A percentile compares a stretch with the other conserved stretches of the same genome.
These are phyloP conservation scores for Erodium moschatum DNA, from an alignment of 441 rosid species.

Conservation along the genomic window DNA sequence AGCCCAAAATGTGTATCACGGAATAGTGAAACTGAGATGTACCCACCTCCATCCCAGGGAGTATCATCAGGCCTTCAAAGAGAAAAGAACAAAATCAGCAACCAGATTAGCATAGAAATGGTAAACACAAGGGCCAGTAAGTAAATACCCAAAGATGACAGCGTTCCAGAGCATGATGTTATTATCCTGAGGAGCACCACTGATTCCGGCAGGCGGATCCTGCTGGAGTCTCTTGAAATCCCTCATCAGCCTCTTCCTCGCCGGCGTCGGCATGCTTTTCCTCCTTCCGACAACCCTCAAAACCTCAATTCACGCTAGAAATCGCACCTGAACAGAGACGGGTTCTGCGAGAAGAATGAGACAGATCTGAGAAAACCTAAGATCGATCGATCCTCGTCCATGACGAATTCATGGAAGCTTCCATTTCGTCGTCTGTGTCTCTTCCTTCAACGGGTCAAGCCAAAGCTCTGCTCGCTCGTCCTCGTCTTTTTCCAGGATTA, in stretches of 20 bases:
- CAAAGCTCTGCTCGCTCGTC: neutral
- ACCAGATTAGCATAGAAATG: slow-evolving; percentile 4
- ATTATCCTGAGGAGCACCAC: too few species aligned
- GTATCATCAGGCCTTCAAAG: slow-evolving; percentile 62
- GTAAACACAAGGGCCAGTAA: neutral
- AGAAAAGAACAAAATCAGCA: too few species aligned
- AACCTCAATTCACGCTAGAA: neutral
- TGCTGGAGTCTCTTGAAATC: slow-evolving; percentile 54
- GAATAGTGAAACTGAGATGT: neutral
- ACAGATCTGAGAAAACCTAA: slow-evolving; percentile 14
- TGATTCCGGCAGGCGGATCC: slow-evolving; percentile 25
- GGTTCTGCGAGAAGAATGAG: too few species aligned
- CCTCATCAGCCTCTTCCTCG: slow-evolving; percentile 67
- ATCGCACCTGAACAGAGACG: neutral
- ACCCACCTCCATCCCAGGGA: slow-evolving; percentile 58
- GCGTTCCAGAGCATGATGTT: too few species aligned
- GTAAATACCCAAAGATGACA: neutral
- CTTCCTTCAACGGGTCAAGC: neutral
- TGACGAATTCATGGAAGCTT: neutral
- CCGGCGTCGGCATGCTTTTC: slow-evolving; percentile 42
- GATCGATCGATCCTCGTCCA: neutral
- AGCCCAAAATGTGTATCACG: neutral
- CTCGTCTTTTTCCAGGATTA: neutral
- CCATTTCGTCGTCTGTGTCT: neutral
- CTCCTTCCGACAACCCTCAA: neutral